A percentile compares a stretch with the other conserved stretches of the same genome.
phyloP scores from a whole-genome alignment of 768 basidiomycete species.

The Collybia mongolica region DNA sequence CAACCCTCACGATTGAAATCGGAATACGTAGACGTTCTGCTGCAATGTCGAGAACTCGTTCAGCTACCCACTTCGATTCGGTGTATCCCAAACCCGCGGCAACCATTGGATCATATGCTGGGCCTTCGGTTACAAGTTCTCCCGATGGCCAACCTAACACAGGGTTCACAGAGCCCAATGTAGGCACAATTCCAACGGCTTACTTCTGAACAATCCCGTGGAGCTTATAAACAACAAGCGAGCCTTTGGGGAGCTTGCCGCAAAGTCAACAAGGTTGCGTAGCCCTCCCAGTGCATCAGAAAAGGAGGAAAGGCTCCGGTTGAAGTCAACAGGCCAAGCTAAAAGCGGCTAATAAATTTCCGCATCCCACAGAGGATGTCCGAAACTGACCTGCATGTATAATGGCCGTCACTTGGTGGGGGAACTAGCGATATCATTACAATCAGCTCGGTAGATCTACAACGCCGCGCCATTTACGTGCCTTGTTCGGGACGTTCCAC shows the following conservation, averaged over 20 bases:
- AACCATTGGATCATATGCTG: constrained; percentile 16
- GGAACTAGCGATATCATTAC: too few species aligned
- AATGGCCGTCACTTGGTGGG: too few species aligned
- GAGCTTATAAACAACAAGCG: constrained; percentile 39
- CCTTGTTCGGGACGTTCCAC: too few species aligned
- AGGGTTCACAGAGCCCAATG: background rate
- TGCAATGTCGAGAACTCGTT: constrained; percentile 29
- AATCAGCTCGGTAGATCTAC: too few species aligned
- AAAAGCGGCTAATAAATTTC: background rate
- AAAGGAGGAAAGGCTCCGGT: constrained; percentile 40
- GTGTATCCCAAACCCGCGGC: constrained; percentile 33
- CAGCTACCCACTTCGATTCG: constrained; percentile 44
- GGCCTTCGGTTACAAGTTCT: constrained; percentile 10
- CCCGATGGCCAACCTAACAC: background rate
- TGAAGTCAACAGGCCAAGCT: constrained; percentile 53
- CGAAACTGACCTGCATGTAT: too few species aligned
- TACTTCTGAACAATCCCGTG: constrained; percentile 20
- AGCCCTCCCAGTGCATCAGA: constrained; percentile 38
- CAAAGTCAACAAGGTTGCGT: constrained; percentile 40
- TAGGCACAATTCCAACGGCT: background rate
- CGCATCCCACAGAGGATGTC: too few species aligned
- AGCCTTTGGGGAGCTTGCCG: constrained; percentile 23
- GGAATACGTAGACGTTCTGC: constrained; percentile 13
- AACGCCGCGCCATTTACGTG: too few species aligned
- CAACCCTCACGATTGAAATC: constrained; percentile 28